A percentile compares a stretch with the other conserved stretches of the same genome.
phyloP scores from a whole-genome alignment of 495 filamentous ascomycete genomes.

The Aspergillus cristatus region DNA sequence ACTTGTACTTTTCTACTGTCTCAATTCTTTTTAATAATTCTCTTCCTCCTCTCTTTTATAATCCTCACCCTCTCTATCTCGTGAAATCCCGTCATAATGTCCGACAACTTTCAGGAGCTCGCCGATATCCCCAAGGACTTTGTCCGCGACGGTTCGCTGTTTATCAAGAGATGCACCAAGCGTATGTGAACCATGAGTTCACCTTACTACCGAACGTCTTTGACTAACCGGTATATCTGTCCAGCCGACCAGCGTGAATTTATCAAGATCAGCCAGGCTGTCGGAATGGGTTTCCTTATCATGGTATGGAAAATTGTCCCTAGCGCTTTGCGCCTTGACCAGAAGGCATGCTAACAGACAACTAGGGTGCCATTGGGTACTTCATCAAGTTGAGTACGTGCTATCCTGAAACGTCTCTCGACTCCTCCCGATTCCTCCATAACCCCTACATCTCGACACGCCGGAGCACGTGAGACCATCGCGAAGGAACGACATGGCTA shows the following conservation, averaged over 20 bases:
- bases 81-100: conserved; percentile 35
- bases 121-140: conserved; percentile 78
- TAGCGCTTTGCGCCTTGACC: neutral
- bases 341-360: conserved; percentile 5
- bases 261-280: conserved; percentile 90
- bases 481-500: no score
- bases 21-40: neutral
- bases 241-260: conserved; percentile 77
- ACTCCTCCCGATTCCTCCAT: conserved; percentile 4
- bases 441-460: neutral
- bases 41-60: conserved; percentile 4
- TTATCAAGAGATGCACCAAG: conserved; percentile 79
- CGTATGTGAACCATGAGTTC: conserved; percentile 39
- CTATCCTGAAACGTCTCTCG: no score
- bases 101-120: conserved; percentile 70
- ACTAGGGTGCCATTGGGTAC: conserved; percentile 61
- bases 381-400: conserved; percentile 83
- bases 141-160: conserved; percentile 68
- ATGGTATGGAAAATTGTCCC: conserved; percentile 50
- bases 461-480: no score
- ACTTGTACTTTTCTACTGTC: conserved; percentile 6
- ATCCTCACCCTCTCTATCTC: conserved; percentile 3
- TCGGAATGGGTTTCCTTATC: conserved; percentile 83
- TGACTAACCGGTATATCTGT: conserved; percentile 9
- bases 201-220: neutral